A percentile compares a stretch with the other conserved stretches of the same genome.
phyloP scores from a whole-genome alignment of 1,284 basidiomycete species.

The Cryptococcus maquisensis region DNA sequence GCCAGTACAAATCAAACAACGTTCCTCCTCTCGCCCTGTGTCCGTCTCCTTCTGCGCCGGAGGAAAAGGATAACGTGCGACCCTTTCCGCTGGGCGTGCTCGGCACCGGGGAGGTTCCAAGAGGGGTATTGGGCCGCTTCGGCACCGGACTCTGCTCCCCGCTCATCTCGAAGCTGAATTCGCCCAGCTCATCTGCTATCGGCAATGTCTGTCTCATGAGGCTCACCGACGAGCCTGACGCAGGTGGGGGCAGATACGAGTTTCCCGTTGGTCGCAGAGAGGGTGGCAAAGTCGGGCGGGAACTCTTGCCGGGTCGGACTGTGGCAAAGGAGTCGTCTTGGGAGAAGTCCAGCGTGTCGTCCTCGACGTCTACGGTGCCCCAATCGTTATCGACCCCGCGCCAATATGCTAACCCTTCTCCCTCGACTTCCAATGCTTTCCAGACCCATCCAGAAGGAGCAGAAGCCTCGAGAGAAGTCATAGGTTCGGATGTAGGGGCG shows the following conservation, averaged over 20 bases:
- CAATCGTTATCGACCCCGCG: slow-evolving; percentile 23
- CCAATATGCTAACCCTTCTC: slow-evolving; percentile 30
- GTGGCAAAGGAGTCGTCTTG: slow-evolving; percentile 34
- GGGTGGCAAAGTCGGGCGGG: neutral
- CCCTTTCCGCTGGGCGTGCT: no score
- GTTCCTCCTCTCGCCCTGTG: neutral
- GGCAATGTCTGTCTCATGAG: slow-evolving; percentile 29
- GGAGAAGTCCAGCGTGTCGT: slow-evolving; percentile 6
- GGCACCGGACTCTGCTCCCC: slow-evolving; percentile 5
- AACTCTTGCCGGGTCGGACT: slow-evolving; percentile 10
- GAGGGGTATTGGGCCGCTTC: slow-evolving; percentile 4
- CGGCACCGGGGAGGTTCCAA: neutral
- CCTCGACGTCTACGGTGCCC: neutral
- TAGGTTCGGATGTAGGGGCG: neutral
- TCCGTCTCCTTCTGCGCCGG: no score
- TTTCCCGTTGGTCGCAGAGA: neutral
- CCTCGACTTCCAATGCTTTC: slow-evolving; percentile 27
- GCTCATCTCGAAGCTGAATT: slow-evolving; percentile 41
- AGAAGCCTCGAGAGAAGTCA: slow-evolving; percentile 21
- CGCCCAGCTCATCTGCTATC: slow-evolving; percentile 24
- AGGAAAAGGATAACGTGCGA: no score
- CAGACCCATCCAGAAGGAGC: slow-evolving; percentile 40
- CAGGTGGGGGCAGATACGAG: neutral
- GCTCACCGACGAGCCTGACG: slow-evolving; percentile 13
- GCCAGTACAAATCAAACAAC: slow-evolving; percentile 27